phyloP scores from a whole-genome alignment of 1,284 basidiomycete genomes.

The Phellopilus nigrolimitatus region DNA sequence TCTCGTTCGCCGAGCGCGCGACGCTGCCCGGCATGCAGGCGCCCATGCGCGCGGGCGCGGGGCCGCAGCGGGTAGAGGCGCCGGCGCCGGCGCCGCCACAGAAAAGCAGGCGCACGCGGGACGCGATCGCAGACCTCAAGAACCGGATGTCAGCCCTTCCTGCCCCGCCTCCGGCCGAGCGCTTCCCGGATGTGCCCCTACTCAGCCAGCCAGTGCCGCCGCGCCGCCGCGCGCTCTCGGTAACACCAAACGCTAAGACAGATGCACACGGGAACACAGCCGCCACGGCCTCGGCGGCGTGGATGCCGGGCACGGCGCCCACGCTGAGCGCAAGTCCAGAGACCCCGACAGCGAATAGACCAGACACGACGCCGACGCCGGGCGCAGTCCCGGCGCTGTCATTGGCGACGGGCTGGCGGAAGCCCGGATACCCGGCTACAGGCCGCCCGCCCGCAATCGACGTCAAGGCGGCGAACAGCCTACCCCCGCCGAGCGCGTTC shows the following conservation, averaged over 20 bases:
- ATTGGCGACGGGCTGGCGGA: too few species aligned
- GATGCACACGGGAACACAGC: neutral
- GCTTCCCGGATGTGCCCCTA: conserved; percentile 5
- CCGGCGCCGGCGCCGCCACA: neutral
- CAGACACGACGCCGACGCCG: too few species aligned
- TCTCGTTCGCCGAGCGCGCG: conserved; percentile 6
- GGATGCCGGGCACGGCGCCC: too few species aligned
- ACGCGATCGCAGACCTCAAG: conserved; percentile 13
- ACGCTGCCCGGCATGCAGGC: conserved; percentile 3
- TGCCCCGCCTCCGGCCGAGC: too few species aligned
- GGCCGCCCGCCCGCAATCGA: conserved; percentile 8
- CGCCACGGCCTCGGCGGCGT: too few species aligned
- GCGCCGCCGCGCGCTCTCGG: conserved; percentile 6
- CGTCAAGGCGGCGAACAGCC: conserved; percentile 10
- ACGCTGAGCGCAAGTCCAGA: too few species aligned
- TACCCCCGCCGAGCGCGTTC: conserved; percentile 7
- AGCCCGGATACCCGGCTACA: neutral
- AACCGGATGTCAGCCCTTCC: conserved; percentile 10
- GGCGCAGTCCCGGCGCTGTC: too few species aligned
- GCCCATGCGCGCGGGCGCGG: neutral
- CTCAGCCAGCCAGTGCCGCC: conserved; percentile 8
- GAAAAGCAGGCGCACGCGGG: conserved; percentile 9
- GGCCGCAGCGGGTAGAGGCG: neutral
- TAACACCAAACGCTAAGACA: neutral
- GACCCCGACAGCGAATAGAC: too few species aligned